Evolutionary conservation across 768 basidiomycete species (phyloP).

Genomic region (Tulasnella sp.): DNA sequence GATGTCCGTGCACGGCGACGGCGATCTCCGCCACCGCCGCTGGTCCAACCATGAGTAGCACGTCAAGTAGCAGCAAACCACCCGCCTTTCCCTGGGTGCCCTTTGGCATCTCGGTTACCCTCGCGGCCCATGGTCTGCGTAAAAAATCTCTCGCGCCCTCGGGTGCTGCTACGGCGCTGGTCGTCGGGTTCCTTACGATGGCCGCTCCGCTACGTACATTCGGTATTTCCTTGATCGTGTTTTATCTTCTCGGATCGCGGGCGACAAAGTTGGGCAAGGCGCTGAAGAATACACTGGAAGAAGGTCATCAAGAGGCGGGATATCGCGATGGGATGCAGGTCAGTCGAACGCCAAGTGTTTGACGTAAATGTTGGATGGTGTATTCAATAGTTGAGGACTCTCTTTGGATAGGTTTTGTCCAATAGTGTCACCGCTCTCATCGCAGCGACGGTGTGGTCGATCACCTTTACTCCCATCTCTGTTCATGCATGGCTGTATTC

Average conservation of each 20-base stretch:
- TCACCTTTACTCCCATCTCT: slow-evolving; percentile 35
- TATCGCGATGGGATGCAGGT: slow-evolving; percentile 73
- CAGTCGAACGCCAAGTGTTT: slow-evolving; percentile 10
- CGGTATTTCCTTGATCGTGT: slow-evolving; percentile 53
- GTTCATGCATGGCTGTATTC: slow-evolving; percentile 20
- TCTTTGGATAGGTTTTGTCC: slow-evolving; percentile 35
- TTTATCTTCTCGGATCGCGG: slow-evolving; percentile 67
- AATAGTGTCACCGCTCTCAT: slow-evolving; percentile 58
- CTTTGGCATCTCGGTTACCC: slow-evolving; percentile 15
- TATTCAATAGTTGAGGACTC: neutral
- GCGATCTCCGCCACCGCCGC: no score
- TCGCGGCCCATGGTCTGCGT: slow-evolving; percentile 56
- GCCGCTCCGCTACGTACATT: slow-evolving; percentile 53
- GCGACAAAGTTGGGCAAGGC: slow-evolving; percentile 81
- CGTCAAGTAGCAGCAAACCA: no score
- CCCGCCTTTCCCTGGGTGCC: neutral
- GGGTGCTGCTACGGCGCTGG: slow-evolving; percentile 65
- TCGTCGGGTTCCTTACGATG: slow-evolving; percentile 63
- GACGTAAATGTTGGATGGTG: neutral
- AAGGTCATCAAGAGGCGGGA: slow-evolving; percentile 61
- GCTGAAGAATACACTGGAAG: slow-evolving; percentile 62
- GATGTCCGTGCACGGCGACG: no score
- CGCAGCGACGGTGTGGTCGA: slow-evolving; percentile 53
- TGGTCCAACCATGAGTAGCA: no score
- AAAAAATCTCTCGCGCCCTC: slow-evolving; percentile 64